Percentiles rank a stretch among this genome's conserved stretches.
These are phyloP conservation scores for Pilobolus umbonatus DNA, from an alignment of 192 early-diverging fungal species.

Conservation along the genomic window DNA sequence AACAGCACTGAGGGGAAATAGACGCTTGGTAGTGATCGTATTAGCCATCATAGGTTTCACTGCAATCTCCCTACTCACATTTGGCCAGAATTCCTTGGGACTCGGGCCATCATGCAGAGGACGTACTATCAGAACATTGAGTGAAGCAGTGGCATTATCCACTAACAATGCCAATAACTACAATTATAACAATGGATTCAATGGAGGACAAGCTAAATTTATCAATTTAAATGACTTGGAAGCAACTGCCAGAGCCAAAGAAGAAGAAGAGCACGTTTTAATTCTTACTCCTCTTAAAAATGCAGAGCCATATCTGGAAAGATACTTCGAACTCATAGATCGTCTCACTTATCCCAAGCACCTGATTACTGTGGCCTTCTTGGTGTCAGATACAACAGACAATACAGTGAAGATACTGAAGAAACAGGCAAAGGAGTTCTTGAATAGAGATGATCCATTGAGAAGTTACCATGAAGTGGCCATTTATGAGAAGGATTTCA, in stretches of 20 bases:
- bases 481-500: slow-evolving; percentile 55
- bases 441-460: slow-evolving; percentile 16
- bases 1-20: slow-evolving; percentile 13
- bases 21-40: slow-evolving; percentile 2
- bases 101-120: neutral
- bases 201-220: slow-evolving; percentile 16
- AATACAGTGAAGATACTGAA: slow-evolving; percentile 42
- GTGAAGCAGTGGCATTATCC: slow-evolving; percentile 8
- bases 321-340: slow-evolving; percentile 53
- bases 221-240: slow-evolving; percentile 20
- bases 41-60: slow-evolving; percentile 9
- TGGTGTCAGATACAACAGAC: slow-evolving; percentile 57
- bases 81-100: slow-evolving; percentile 1
- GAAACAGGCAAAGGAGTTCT: slow-evolving; percentile 21
- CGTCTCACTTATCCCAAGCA: slow-evolving; percentile 45
- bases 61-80: slow-evolving; percentile 8
- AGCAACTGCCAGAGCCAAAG: slow-evolving; percentile 22
- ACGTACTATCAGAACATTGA: slow-evolving; percentile 11
- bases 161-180: neutral
- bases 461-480: slow-evolving; percentile 44
- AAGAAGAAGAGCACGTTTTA: slow-evolving; percentile 32
- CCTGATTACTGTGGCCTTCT: slow-evolving; percentile 47
- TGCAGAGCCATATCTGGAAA: slow-evolving; percentile 44
- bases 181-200: neutral
- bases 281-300: slow-evolving; percentile 59